A percentile compares a stretch with the other conserved stretches of the same genome.
Conservation (phyloP, 1,284 basidiomycete genomes). For the Athelia sp. region DNA sequence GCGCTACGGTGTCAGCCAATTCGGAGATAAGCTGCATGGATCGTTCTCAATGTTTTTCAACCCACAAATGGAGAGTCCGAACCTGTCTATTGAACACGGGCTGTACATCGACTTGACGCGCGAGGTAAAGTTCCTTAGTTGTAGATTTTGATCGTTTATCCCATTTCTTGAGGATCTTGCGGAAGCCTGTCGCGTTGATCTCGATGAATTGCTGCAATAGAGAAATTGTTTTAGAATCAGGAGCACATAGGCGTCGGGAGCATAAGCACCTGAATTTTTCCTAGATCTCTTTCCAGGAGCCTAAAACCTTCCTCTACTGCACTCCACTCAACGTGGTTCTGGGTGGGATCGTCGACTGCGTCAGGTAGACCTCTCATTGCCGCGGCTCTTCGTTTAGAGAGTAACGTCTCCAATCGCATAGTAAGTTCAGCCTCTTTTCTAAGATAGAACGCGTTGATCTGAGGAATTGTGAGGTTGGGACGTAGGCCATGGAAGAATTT, state of each 20-base stretch:
- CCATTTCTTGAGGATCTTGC: slow-evolving; percentile 99
- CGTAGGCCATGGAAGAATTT: slow-evolving; percentile 3
- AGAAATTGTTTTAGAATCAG: slow-evolving; percentile 17
- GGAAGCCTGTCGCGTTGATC: slow-evolving; percentile 95
- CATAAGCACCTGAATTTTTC: slow-evolving; percentile 80
- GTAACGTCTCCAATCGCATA: slow-evolving; percentile 84
- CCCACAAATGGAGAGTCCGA: slow-evolving; percentile 15
- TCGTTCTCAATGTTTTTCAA: slow-evolving; percentile 10
- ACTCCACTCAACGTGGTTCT: slow-evolving; percentile 83
- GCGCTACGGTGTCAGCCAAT: slow-evolving; percentile 90
- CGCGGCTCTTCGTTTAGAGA: slow-evolving; percentile 89
- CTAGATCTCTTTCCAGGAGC: slow-evolving; percentile 92
- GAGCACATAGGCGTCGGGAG: slow-evolving; percentile 13
- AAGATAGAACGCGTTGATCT: slow-evolving; percentile 99
- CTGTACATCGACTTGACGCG: slow-evolving; percentile 97
- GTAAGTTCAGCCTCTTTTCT: slow-evolving; percentile 97
- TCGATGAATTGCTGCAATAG: slow-evolving; percentile 87
- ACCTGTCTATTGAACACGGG: slow-evolving; percentile 97
- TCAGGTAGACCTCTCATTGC: slow-evolving; percentile 69
- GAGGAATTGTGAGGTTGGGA: slow-evolving; percentile 3
- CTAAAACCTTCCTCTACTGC: slow-evolving; percentile 96
- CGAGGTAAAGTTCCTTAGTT: slow-evolving; percentile 95
- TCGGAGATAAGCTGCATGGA: slow-evolving; percentile 81
- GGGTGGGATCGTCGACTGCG: slow-evolving; percentile 48
- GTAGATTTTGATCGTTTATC: slow-evolving; percentile 95